phyloP scores from a whole-genome alignment of 192 early-diverging fungal genomes.

The Backusella luteola region DNA sequence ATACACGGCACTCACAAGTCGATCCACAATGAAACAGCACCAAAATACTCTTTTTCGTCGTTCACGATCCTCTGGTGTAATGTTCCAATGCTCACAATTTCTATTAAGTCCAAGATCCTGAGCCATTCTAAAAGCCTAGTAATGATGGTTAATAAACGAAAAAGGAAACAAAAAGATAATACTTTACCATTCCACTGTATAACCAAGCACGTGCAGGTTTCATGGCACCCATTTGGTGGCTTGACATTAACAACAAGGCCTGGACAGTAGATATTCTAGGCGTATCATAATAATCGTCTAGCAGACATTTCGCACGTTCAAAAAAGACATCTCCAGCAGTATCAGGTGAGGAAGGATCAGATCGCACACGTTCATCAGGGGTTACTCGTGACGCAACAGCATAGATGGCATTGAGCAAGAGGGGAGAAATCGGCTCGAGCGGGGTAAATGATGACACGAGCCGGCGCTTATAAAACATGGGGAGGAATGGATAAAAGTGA shows the following conservation, averaged over 20 bases:
- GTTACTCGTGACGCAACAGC: slow-evolving; percentile 50
- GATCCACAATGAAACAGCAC: slow-evolving; percentile 70
- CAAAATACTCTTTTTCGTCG: slow-evolving; percentile 72
- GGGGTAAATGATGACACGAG: slow-evolving; percentile 49
- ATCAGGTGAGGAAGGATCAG: slow-evolving; percentile 40
- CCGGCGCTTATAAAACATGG: slow-evolving; percentile 60
- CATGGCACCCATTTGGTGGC: slow-evolving; percentile 67
- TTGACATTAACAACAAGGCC: slow-evolving; percentile 63
- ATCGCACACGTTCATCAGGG: slow-evolving; percentile 37
- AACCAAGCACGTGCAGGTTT: slow-evolving; percentile 70
- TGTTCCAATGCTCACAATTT: slow-evolving; percentile 57
- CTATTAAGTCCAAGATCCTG: slow-evolving; percentile 76
- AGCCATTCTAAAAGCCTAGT: slow-evolving; percentile 68
- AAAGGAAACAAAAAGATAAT: neutral
- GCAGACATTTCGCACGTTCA: slow-evolving; percentile 64
- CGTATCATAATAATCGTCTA: slow-evolving; percentile 66
- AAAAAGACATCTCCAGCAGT: slow-evolving; percentile 57
- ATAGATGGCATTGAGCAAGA: slow-evolving; percentile 53
- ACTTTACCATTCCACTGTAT: slow-evolving; percentile 62
- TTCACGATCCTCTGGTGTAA: slow-evolving; percentile 56
- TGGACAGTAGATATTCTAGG: slow-evolving; percentile 61
- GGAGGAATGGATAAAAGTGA: slow-evolving; percentile 65
- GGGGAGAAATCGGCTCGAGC: slow-evolving; percentile 22
- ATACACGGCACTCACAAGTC: slow-evolving; percentile 60
- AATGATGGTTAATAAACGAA: neutral